Percentiles rank a stretch among this genome's conserved stretches.
phyloP scores from a whole-genome alignment of 305 asterid genomes.

The Fraxinus baroniana region DNA sequence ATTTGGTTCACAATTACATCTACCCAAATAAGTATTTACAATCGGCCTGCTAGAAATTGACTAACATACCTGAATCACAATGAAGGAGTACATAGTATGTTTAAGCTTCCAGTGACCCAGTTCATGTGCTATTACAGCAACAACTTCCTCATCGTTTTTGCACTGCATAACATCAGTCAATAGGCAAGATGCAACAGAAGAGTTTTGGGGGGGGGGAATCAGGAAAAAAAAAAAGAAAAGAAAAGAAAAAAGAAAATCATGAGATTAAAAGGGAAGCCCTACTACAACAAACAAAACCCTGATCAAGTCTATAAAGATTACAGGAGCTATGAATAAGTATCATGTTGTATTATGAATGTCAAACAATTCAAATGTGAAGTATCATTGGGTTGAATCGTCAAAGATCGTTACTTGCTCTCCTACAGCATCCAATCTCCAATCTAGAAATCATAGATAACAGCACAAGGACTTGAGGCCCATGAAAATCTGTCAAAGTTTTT shows the following conservation, averaged over 20 bases:
- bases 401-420: neutral
- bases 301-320: neutral
- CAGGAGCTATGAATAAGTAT: neutral
- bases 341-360: neutral
- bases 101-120: constrained; percentile 98
- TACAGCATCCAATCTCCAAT: neutral
- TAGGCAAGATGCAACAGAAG: neutral
- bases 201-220: neutral
- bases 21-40: neutral
- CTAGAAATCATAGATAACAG: neutral
- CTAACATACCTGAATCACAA: constrained; percentile 77
- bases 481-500: neutral
- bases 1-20: neutral
- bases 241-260: neutral
- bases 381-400: neutral
- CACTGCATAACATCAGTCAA: constrained; percentile 53
- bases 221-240: neutral
- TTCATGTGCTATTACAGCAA: constrained; percentile 98
- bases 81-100: constrained; percentile 87
- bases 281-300: constrained; percentile 1
- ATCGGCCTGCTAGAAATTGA: constrained; percentile 13
- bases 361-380: neutral
- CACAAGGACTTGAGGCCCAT: neutral
- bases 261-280: neutral
- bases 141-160: constrained; percentile 90